These are phyloP conservation scores for Sextonia rubra DNA, from an alignment of 164 flowering plant species.

Conservation along the genomic window DNA sequence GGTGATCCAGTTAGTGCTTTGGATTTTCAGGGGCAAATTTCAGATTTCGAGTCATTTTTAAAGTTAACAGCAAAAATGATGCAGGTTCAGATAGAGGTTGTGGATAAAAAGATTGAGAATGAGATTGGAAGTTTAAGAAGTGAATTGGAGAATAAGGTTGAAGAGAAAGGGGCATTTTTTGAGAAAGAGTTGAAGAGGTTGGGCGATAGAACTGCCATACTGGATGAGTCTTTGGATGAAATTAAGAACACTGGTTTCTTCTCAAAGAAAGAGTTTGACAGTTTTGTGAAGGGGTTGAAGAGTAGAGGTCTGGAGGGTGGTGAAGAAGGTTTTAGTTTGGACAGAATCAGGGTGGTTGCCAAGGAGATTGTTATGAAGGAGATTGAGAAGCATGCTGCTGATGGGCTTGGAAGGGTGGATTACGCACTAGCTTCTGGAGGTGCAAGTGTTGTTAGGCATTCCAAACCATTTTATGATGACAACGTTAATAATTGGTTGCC, in stretches of 20 bases:
- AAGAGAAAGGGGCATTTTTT: slow-evolving; percentile 12
- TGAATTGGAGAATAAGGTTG: slow-evolving; percentile 25
- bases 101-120: slow-evolving; percentile 33
- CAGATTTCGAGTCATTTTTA: slow-evolving; percentile 51
- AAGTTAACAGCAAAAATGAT: slow-evolving; percentile 56
- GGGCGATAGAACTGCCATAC: slow-evolving; percentile 23
- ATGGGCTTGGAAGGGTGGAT: slow-evolving; percentile 80
- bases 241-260: slow-evolving; percentile 30
- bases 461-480: slow-evolving; percentile 39
- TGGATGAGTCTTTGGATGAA: slow-evolving; percentile 30
- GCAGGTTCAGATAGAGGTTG: slow-evolving; percentile 67
- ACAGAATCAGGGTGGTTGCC: slow-evolving; percentile 52
- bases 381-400: slow-evolving; percentile 78
- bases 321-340: slow-evolving; percentile 35
- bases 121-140: slow-evolving; percentile 22
- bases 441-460: slow-evolving; percentile 58
- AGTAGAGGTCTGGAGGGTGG: slow-evolving; percentile 4
- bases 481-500: slow-evolving; percentile 30
- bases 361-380: slow-evolving; percentile 64
- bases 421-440: slow-evolving; percentile 77
- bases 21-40: slow-evolving; percentile 56
- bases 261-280: slow-evolving; percentile 52
- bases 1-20: slow-evolving; percentile 16
- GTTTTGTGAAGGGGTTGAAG: slow-evolving; percentile 39
- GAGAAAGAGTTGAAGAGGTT: slow-evolving; percentile 33